phyloP scores from a whole-genome alignment of 768 basidiomycete genomes.

The Termitomyces sp. region DNA sequence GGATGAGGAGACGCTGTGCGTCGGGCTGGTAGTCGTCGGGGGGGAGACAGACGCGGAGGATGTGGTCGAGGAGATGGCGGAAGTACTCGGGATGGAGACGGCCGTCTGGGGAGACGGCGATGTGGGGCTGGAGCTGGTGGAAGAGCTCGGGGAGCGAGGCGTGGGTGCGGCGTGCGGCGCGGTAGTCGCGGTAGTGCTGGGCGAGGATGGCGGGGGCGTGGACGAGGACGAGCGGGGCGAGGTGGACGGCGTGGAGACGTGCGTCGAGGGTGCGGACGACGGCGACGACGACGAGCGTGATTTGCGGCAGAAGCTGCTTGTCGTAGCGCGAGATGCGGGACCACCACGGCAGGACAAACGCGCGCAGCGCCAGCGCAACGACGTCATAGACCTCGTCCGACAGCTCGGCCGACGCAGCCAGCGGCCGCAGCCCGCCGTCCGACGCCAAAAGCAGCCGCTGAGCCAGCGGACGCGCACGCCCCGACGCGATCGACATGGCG shows the following conservation, averaged over 20 bases:
- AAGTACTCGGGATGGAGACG: conserved; percentile 69
- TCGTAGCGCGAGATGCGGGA: conserved; percentile 77
- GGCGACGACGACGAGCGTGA: conserved; percentile 51
- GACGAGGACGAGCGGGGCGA: conserved; percentile 54
- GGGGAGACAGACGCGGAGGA: conserved; percentile 71
- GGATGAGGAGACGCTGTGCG: conserved; percentile 73
- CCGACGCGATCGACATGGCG: conserved; percentile 21
- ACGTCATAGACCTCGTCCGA: conserved; percentile 72
- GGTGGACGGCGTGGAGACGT: conserved; percentile 48
- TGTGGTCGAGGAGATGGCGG: conserved; percentile 70
- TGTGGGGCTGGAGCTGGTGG: conserved; percentile 79
- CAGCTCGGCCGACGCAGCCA: conserved; percentile 45
- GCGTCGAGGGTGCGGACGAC: conserved; percentile 58
- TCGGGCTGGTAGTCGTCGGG: conserved; percentile 74
- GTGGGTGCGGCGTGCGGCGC: conserved; percentile 46
- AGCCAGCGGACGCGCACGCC: conserved; percentile 29
- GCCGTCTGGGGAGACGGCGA: conserved; percentile 69
- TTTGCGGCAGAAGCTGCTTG: conserved; percentile 74
- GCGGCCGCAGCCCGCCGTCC: conserved; percentile 36
- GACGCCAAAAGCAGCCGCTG: conserved; percentile 52
- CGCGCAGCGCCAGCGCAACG: conserved; percentile 72
- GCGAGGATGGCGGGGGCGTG: conserved; percentile 62
- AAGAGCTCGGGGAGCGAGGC: conserved; percentile 63
- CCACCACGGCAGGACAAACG: conserved; percentile 85
- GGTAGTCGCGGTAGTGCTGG: conserved; percentile 78